phyloP scores from a whole-genome alignment of 2,329 filamentous ascomycete genomes.

The Fusarium sp. region DNA sequence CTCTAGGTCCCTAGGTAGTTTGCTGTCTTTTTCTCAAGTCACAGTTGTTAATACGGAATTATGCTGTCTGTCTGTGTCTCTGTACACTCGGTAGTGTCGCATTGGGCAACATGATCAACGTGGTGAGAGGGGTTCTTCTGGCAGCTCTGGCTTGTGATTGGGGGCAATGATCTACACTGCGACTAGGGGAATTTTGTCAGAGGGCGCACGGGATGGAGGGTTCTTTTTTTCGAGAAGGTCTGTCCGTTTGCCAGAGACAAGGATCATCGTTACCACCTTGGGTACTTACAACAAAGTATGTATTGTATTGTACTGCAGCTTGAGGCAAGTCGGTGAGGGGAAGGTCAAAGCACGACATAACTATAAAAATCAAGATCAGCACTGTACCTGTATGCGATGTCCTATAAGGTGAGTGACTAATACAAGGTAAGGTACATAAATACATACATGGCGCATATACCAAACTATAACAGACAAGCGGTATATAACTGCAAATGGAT shows the following conservation, averaged over 20 bases:
- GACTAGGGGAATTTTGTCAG: constrained; percentile 36
- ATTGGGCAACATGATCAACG: constrained; percentile 37
- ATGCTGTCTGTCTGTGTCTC: too few species aligned
- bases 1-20: not conserved
- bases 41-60: not conserved
- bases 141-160: constrained; percentile 12
- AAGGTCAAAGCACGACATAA: constrained; percentile 13
- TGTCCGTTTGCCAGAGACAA: constrained; percentile 5
- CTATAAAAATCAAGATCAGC: too few species aligned
- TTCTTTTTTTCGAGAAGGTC: constrained; percentile 45
- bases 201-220: constrained; percentile 24
- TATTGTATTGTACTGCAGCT: not conserved
- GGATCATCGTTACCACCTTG: constrained; percentile 17
- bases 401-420: not conserved
- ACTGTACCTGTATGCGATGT: too few species aligned
- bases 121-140: constrained; percentile 18
- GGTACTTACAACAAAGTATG: not conserved
- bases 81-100: constrained; percentile 15
- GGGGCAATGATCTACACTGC: constrained; percentile 32
- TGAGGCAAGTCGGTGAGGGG: constrained; percentile 28
- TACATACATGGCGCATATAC: not conserved
- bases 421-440: not conserved
- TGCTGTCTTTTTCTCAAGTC: not conserved
- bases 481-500: constrained; percentile 6
- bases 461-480: constrained; percentile 1